A percentile compares a stretch with the other conserved stretches of the same genome.
phyloP scores from a whole-genome alignment of 257 asterid species.

The Craterostigma plantagineum region DNA sequence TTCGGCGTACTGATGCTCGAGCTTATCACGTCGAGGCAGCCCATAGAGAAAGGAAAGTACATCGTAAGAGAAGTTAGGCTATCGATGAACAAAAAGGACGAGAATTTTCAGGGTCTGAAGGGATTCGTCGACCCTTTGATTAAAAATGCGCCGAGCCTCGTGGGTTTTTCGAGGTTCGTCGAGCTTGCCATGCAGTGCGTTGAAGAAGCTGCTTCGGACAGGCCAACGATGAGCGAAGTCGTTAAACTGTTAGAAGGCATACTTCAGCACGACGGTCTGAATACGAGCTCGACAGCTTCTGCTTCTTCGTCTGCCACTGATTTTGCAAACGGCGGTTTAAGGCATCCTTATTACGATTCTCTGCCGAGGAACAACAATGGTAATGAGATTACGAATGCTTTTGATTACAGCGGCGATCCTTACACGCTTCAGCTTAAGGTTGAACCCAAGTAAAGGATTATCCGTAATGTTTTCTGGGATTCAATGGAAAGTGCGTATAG shows the following conservation, averaged over 20 bases:
- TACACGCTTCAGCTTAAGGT: slow-evolving; percentile 22
- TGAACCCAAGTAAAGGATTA: slow-evolving; percentile 23
- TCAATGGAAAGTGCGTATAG: too few species aligned
- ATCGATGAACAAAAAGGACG: slow-evolving; percentile 32
- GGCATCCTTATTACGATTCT: slow-evolving; percentile 39
- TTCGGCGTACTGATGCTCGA: slow-evolving; percentile 64
- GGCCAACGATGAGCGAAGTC: slow-evolving; percentile 77
- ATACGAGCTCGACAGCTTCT: slow-evolving; percentile 58
- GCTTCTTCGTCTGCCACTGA: slow-evolving; percentile 73
- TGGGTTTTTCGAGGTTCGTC: slow-evolving; percentile 45
- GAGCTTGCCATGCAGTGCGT: slow-evolving; percentile 83
- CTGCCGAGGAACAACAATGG: slow-evolving; percentile 2
- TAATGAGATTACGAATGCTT: not conserved
- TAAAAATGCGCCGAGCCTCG: slow-evolving; percentile 22
- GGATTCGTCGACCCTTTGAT: slow-evolving; percentile 53
- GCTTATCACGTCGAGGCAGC: slow-evolving; percentile 45
- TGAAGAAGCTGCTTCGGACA: slow-evolving; percentile 69
- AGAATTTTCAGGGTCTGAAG: slow-evolving; percentile 37
- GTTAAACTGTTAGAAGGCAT: slow-evolving; percentile 58
- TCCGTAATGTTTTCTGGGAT: slow-evolving; percentile 1
- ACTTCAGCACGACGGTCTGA: slow-evolving; percentile 51
- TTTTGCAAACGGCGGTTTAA: slow-evolving; percentile 28
- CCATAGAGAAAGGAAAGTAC: slow-evolving; percentile 65
- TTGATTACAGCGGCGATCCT: slow-evolving; percentile 22
- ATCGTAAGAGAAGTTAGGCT: slow-evolving; percentile 58